These are phyloP conservation scores for Sporothrix globosa DNA, from an alignment of 2,329 filamentous ascomycete genomes.

Conservation along the genomic window DNA sequence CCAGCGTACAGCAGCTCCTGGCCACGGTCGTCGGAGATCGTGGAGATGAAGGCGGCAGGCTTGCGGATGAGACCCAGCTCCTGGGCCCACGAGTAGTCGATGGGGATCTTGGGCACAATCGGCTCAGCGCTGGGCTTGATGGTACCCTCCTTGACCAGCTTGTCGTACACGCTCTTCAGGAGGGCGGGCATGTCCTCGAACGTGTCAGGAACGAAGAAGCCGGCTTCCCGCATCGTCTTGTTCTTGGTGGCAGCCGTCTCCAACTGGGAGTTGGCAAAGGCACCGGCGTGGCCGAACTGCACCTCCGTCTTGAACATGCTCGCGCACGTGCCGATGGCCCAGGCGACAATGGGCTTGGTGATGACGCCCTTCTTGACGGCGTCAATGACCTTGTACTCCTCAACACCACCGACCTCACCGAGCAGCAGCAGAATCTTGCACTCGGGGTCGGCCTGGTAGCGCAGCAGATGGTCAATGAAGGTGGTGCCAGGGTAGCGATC, in stretches of 20 bases:
- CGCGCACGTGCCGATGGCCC: conserved; percentile 98
- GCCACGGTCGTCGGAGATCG: conserved; percentile 99
- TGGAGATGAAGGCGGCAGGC: conserved; percentile 99
- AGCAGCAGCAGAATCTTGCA: conserved; percentile 97
- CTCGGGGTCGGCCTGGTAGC: conserved; percentile 93
- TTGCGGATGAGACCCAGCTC: conserved; percentile 99
- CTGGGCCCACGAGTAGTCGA: conserved; percentile 99
- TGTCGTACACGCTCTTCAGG: conserved; percentile 82
- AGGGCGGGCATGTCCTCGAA: conserved; percentile 89
- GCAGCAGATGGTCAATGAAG: conserved; percentile 97
- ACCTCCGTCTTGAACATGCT: conserved; percentile 99
- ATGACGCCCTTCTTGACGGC: conserved; percentile 92
- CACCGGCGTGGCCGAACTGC: conserved; percentile 97
- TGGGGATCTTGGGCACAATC: conserved; percentile 95
- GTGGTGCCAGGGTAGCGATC: conserved; percentile 98
- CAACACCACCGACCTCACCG: conserved; percentile 98
- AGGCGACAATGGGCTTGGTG: conserved; percentile 98
- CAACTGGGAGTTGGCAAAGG: conserved; percentile 98
- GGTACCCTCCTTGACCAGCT: conserved; percentile 79
- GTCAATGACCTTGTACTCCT: conserved; percentile 99
- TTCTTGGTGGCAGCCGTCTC: conserved; percentile 98
- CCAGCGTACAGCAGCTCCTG: conserved; percentile 98
- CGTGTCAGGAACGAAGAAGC: conserved; percentile 90
- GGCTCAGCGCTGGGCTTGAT: conserved; percentile 88
- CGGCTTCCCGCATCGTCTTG: conserved; percentile 92